Conservation (phyloP, 2,329 filamentous ascomycete genomes). For the Hypoxylon sp. region DNA sequence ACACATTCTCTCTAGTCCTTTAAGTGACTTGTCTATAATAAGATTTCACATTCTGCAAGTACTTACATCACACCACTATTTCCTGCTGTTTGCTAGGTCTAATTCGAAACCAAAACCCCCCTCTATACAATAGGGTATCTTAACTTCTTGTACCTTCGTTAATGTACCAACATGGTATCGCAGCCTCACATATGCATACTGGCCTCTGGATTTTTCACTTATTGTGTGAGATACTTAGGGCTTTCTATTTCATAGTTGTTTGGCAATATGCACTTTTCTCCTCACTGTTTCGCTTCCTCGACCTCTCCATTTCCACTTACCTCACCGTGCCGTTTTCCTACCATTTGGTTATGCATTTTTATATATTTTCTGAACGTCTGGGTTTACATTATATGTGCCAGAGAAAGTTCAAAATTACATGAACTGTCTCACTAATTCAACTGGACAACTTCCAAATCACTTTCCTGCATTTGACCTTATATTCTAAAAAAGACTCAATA, state of each 20-base stretch:
- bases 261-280: not conserved
- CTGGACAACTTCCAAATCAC: not conserved
- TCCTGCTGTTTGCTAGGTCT: not conserved
- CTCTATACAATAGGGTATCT: not conserved
- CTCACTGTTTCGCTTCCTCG: not conserved
- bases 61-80: not conserved
- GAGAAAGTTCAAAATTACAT: too few relatives aligned
- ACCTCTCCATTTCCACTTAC: not conserved
- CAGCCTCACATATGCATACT: not conserved
- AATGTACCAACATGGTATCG: not conserved
- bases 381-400: too few relatives aligned
- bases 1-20: not conserved
- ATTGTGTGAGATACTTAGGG: not conserved
- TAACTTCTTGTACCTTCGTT: not conserved
- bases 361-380: too few relatives aligned
- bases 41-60: not conserved
- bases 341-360: too few relatives aligned
- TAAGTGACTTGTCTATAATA: not conserved
- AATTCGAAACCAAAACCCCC: not conserved
- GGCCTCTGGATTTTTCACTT: not conserved
- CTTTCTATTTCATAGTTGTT: not conserved
- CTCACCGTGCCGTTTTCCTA: not conserved
- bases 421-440: too few relatives aligned
- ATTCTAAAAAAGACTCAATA: not conserved
- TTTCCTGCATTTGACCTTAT: not conserved